Evolutionary conservation across 169 alveolate species (phyloP).

Genomic region (Plasmodium berghei): DNA sequence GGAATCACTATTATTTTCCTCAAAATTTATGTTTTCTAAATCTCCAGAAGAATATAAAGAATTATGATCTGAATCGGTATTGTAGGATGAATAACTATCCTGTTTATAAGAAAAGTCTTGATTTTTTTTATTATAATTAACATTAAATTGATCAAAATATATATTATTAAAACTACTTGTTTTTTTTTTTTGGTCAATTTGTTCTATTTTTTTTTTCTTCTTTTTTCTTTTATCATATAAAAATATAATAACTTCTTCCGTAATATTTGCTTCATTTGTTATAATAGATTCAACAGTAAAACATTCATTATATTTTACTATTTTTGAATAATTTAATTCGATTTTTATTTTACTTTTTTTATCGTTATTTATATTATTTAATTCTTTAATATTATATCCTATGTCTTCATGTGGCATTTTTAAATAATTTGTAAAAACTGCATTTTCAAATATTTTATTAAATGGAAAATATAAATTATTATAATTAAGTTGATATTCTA

Average conservation of each 20-base stretch:
- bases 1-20: slow-evolving; percentile 4
- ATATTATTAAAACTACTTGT: neutral
- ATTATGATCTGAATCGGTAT: slow-evolving; percentile 2
- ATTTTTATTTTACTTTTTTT: slow-evolving; percentile 63
- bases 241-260: slow-evolving; percentile 71
- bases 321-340: slow-evolving; percentile 44
- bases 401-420: slow-evolving; percentile 21
- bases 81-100: slow-evolving; percentile 5
- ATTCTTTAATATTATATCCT: neutral
- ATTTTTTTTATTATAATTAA: neutral
- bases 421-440: slow-evolving; percentile 6
- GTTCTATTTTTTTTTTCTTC: neutral
- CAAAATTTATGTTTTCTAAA: slow-evolving; percentile 25
- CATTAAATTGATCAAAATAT: neutral
- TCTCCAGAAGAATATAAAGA: slow-evolving; percentile 24
- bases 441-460: slow-evolving; percentile 30
- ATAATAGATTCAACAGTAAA: slow-evolving; percentile 56
- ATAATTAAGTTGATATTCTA: slow-evolving; percentile 30
- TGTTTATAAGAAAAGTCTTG: neutral
- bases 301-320: slow-evolving; percentile 52
- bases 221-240: slow-evolving; percentile 35
- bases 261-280: slow-evolving; percentile 66
- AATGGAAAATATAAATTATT: slow-evolving; percentile 51
- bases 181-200: neutral
- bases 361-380: slow-evolving; percentile 11